Base-by-base conservation (phyloP, 345 rosid species). In the Bruguiera sexangula region DNA sequence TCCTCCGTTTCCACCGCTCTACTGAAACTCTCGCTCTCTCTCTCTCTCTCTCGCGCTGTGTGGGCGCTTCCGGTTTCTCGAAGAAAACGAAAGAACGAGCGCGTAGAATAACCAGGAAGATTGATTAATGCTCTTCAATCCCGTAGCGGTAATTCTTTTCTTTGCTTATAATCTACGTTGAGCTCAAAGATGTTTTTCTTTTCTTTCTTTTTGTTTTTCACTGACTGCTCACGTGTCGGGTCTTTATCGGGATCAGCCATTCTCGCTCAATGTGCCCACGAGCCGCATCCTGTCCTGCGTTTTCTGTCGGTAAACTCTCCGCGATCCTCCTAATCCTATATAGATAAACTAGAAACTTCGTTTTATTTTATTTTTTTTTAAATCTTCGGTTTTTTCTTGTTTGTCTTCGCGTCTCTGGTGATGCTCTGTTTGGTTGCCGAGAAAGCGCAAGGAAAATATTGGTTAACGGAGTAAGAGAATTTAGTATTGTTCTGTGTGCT, bases 161-260 rank as follows among this genome's bases (percentile, higher is more conserved):
- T 56, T 56, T 56, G 60, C 60, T 56, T 56, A 21, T 19, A 56
- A 56, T 56, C 29, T 56, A 56, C 60, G 60, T 56, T 3, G n/a
- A 20, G 26, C 37, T 50, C 50, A 3, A 43, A 3, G 50, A 36
- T 36, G 6, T 6, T 36, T 13, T 13, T 43, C 0, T 43, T 43
- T 13, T 43, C 2, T 10, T 11, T 43, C 0, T 43, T 43, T 43
- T 0, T 6, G 29, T 36, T 43, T 43, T 15, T 43, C 3, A 43
- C 50, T 6, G 39, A 36, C 39, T 39, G 46, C 56, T 30, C 6
- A 64, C 62, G 65, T 34, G 27, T 71, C 67, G 67, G 77, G 81
- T 82, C 77, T 79, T 78, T 55, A 1, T 73, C 66, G 73, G 58
- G 81, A 73, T 78, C 66, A 71, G 69, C 36, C 76, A 62, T 37